Evolutionary conservation across 179 eudicot genomes (phyloP), one percentile per base, ranked within the genome.

Genomic region (Vitellaria paradoxa): DNA sequence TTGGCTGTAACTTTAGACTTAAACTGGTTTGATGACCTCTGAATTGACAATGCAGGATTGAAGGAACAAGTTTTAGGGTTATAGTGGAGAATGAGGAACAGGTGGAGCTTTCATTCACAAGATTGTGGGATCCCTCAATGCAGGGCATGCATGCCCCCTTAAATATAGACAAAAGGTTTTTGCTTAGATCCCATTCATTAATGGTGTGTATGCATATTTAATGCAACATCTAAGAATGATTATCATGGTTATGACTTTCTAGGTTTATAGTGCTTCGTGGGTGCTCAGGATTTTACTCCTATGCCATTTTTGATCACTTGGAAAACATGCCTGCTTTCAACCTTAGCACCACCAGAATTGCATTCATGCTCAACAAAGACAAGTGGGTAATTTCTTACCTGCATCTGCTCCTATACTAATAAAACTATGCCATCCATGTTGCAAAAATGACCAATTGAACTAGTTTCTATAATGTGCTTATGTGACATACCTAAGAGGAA

Each of bases 41-140:
- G 0, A 50, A 61, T 20, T 55, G 15, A 74, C 17, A 45, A 59
- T 82, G 74, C 86, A 92, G 97, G 81, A 84, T 91, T 68, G 68
- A 65, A 23, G 88, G 84, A 52, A 83, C 84, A 65, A 72, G 73
- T 18, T 85, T 85, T 55, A 60, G 82, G 52, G 91, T 89, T 45
- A 82, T 89, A 37, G 64, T 87, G 79, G 86, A 88, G 78, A 86
- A 83, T 23, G 89, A 89, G 52, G 88, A 89, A 24, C 89, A 84
- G 57, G 82, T 91, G 15, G 96, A 91, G 80, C 56, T 91, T n/a
- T 91, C 96, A 42, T 91, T 91, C 80, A 82, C 87, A 63, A 89
- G 92, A 73, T 53, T 79, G 77, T 89, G 94, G 92, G 85, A 88
- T 72, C 65, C 87, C 11, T 87, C 90, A 40, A 79, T 81, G 52